phyloP scores from a whole-genome alignment of 805 yeast genomes.

The Candida ponderosae region DNA sequence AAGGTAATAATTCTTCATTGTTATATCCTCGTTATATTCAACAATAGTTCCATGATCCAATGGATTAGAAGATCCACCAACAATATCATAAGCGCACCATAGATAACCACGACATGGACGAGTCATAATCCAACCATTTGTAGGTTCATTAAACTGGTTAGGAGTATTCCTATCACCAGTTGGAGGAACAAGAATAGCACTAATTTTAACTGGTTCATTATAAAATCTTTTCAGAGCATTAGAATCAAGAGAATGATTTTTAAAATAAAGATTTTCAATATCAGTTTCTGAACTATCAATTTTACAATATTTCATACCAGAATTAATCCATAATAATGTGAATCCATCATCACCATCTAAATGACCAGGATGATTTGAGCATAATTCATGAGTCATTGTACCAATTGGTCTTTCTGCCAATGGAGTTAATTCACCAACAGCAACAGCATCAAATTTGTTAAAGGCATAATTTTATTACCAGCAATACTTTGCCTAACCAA shows the following conservation, averaged over 20 bases:
- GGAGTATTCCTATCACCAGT: constrained; percentile 19
- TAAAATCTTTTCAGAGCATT: constrained; percentile 19
- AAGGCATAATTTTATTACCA: constrained; percentile 21
- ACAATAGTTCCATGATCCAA: constrained; percentile 16
- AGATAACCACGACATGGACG: constrained; percentile 42
- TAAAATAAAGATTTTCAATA: constrained; percentile 21
- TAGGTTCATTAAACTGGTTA: constrained; percentile 33
- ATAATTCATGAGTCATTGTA: constrained; percentile 29
- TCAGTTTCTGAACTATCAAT: constrained; percentile 24
- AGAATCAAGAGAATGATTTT: constrained; percentile 12
- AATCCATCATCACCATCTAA: constrained; percentile 36
- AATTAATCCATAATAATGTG: constrained; percentile 46
- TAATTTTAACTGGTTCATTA: constrained; percentile 31
- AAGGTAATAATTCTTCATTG: constrained; percentile 14
- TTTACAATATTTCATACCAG: constrained; percentile 47
- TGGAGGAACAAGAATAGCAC: constrained; percentile 46
- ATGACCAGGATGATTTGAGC: constrained; percentile 55
- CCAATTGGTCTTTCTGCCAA: constrained; percentile 2
- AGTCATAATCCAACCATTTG: constrained; percentile 44
- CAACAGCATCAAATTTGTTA: constrained; percentile 10
- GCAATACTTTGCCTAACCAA: constrained; percentile 51
- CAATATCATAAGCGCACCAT: constrained; percentile 55
- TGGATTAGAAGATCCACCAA: constrained; percentile 30
- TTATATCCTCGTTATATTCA: constrained; percentile 17
- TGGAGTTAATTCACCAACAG: constrained; percentile 8